Base-by-base conservation (phyloP, 1,284 basidiomycete species). In the Ustilago hordei region DNA sequence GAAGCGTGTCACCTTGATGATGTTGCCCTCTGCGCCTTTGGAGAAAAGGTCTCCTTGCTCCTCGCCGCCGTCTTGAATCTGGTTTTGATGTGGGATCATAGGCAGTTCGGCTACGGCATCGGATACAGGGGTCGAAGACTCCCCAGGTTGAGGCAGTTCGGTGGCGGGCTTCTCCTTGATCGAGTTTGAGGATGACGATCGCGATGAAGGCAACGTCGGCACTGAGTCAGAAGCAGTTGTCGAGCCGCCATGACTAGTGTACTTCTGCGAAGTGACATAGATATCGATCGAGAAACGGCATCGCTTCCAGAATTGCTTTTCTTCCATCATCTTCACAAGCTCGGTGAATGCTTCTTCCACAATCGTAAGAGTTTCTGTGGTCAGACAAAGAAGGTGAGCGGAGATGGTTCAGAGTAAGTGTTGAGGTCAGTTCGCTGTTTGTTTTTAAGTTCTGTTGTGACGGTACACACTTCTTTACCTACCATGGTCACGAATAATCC, bases 401-500 rank as follows among this genome's bases (percentile, higher is more conserved):
- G 41, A 17, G 45, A n/a, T 3, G 17, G 36, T 28, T 38, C 4
- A 47, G 41, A 45, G 43, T 19, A n/a, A 45, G n/a, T 41, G 11
- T 17, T 7, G n/a, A 45, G 35, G 32, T 38, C 47, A 38, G 41
- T 7, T 13, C 28, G 32, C 8, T 36, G 35, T 54, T 9, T 34
- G 31, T 4, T n/a, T 36, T 54, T 34, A 47, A 28, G 23, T 28
- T 28, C 7, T 8, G n/a, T n/a, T 17, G n/a, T 8, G 19, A 45
- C 13, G 28, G 12, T 32, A 32, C 28, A 32, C 12, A 8, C 17
- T 34, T 6, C 4, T 38, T 5, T 2, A 70, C 72, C 59, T 54
- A 75, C 76, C 60, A 7, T 61, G 31, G 8, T 79, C 59, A 23
- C 73, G 64, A 38, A 79, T 55, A n/a, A 72, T 72, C 76, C 76